Evolutionary conservation across 176 grass and related monocot genomes (phyloP), one percentile per base, ranked within the genome.

Genomic region (Aechmea fasciata): DNA sequence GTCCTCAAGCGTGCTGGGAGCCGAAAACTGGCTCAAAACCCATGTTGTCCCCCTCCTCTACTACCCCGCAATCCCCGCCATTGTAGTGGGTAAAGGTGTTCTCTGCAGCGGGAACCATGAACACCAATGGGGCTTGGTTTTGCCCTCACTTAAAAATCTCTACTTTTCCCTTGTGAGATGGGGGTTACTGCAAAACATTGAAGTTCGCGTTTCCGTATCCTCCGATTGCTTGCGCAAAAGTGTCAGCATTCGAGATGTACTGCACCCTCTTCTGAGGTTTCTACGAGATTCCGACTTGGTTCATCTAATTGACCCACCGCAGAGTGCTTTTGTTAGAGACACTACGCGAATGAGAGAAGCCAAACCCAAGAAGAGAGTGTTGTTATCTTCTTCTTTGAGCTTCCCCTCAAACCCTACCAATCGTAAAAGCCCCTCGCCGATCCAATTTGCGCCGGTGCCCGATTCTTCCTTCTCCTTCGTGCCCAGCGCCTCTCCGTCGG

Each of bases 391-490:
- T 48, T 47, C 65, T 67, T 49, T 67, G 9, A n/a, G 9, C 28
- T 49, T 48, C 41, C 65, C 55, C 55, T 61, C 55, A 61, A 18
- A 18, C 55, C 55, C 55, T 61, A 19, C 10, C 10, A 61, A 61
- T 9, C 62, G 4, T 29, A 57, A 47, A 79, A 79, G 33, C 20
- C 19, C 51, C 14, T 65, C 51, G 26, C 47, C 74, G 53, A 54
- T 73, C 47, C 63, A 64, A 59, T 78, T 83, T 57, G 49, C 81
- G 28, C 70, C 64, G 63, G 53, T 71, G 11, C 65, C 76, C 2
- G 64, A 78, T 24, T 52, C 8, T 48, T 79, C 81, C 53, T 73
- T 84, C 52, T 48, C 71, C 23, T 79, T 74, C 48, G 15, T 73
- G 17, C 82, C 82, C 10, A 68, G 50, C 20, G 3, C 76, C 25